These are phyloP conservation scores for Vitis cinerea DNA, from an alignment of 164 flowering plant species.

Conservation along the genomic window DNA sequence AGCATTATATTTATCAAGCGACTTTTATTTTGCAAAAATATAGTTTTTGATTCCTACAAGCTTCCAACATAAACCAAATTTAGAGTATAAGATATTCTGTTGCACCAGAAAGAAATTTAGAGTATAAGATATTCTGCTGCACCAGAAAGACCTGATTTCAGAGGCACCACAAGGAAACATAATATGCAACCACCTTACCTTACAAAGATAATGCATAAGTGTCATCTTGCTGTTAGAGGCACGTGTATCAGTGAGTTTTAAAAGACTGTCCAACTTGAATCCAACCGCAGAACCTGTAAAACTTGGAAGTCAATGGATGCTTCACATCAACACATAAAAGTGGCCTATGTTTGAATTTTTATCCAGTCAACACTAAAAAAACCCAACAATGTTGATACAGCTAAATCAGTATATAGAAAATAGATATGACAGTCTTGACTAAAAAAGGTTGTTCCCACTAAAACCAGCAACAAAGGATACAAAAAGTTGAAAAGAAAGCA, in stretches of 20 bases:
- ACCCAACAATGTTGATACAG: no score
- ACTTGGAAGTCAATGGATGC: neutral
- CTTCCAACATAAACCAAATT: neutral
- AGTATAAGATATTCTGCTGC: neutral
- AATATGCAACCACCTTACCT: constrained; percentile 39
- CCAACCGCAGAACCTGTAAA: constrained; percentile 80
- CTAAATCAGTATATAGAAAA: no score
- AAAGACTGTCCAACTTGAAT: constrained; percentile 84
- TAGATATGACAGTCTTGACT: no score
- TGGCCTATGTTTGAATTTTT: neutral
- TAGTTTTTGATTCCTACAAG: neutral
- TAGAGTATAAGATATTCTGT: neutral
- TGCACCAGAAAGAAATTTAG: neutral
- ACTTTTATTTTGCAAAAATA: neutral
- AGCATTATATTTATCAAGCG: neutral
- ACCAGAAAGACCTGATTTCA: neutral
- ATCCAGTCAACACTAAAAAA: neutral
- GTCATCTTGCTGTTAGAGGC: constrained; percentile 85
- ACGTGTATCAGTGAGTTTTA: constrained; percentile 84
- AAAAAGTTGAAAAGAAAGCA: neutral
- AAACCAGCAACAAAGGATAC: neutral
- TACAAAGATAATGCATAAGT: constrained; percentile 87
- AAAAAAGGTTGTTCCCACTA: no score
- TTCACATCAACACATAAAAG: neutral
- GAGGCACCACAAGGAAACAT: neutral